Conservation (phyloP, 108 stramenopile genomes). For the Cyclotella choctawhatcheeana region DNA sequence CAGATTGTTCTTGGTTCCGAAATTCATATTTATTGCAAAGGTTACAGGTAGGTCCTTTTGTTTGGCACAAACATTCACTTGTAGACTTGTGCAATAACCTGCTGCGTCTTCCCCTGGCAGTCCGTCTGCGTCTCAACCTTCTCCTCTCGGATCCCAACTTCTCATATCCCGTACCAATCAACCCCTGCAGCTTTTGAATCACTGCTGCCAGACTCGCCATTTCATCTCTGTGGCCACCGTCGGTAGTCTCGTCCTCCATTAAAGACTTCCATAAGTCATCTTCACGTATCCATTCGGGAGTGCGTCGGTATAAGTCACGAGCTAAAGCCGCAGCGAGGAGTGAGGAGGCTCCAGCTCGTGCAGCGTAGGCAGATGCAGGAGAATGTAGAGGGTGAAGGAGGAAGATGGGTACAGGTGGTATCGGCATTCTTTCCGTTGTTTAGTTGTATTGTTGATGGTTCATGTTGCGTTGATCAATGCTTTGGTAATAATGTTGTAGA, state of each 20-base stretch:
- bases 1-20: neutral
- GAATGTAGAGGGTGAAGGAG: slow-evolving; percentile 11
- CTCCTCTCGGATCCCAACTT: slow-evolving; percentile 40
- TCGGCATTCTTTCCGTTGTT: neutral
- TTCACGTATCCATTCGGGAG: slow-evolving; percentile 67
- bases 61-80: slow-evolving; percentile 14
- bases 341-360: slow-evolving; percentile 31
- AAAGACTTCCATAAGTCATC: slow-evolving; percentile 56
- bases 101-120: neutral
- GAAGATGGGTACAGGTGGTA: slow-evolving; percentile 15
- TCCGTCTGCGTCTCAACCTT: slow-evolving; percentile 14
- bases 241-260: slow-evolving; percentile 1
- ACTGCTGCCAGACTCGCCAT: slow-evolving; percentile 54
- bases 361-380: slow-evolving; percentile 32
- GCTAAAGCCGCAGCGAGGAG: slow-evolving; percentile 33
- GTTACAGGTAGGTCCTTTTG: neutral
- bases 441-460: too few relatives aligned
- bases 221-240: slow-evolving; percentile 37
- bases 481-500: too few relatives aligned
- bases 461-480: too few relatives aligned
- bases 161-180: slow-evolving; percentile 44
- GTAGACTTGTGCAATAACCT: neutral
- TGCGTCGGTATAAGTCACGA: slow-evolving; percentile 42
- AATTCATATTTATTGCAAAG: neutral
- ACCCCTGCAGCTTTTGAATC: slow-evolving; percentile 54